phyloP scores from a whole-genome alignment of 352 stramenopile species.

The Phytophthora idaei region DNA sequence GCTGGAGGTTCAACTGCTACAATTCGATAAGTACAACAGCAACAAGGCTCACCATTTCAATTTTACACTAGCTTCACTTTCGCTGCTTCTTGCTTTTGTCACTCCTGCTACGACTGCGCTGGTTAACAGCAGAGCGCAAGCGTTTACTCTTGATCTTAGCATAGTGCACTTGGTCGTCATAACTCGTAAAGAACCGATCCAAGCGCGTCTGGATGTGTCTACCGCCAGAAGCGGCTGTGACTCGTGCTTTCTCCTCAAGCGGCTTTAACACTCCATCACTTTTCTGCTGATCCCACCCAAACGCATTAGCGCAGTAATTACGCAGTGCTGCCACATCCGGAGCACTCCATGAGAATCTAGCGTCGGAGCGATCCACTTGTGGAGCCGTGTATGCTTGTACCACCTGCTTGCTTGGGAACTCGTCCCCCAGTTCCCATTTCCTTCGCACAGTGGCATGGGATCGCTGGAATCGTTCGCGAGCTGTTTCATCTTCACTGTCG shows the following conservation, averaged over 20 bases:
- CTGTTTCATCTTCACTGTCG: constrained; percentile 51
- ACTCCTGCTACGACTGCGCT: constrained; percentile 22
- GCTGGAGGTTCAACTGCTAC: constrained; percentile 28
- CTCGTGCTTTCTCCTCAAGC: constrained; percentile 72
- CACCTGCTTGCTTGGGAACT: constrained; percentile 94
- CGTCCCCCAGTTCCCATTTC: constrained; percentile 92
- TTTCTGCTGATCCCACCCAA: constrained; percentile 94
- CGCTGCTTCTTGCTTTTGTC: constrained; percentile 28
- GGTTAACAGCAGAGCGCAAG: constrained; percentile 80
- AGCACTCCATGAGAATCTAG: constrained; percentile 92
- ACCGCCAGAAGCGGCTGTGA: constrained; percentile 31
- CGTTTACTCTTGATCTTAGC: constrained; percentile 92
- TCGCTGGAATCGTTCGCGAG: constrained; percentile 85
- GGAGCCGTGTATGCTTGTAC: constrained; percentile 94
- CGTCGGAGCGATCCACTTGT: constrained; percentile 82
- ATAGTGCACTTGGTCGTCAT: constrained; percentile 96
- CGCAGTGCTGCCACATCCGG: constrained; percentile 90
- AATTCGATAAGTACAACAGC: constrained; percentile 23
- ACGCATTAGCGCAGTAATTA: constrained; percentile 85
- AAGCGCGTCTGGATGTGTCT: constrained; percentile 88
- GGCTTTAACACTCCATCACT: constrained; percentile 91
- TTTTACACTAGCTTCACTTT: constrained; percentile 18
- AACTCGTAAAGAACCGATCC: constrained; percentile 96
- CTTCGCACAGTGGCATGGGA: constrained; percentile 91
- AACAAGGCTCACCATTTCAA: constrained; percentile 19